Evolutionary conservation across 140 eudicot genomes (phyloP), one percentile per base, ranked within the genome.

Genomic region (Bidens hawaiensis): DNA sequence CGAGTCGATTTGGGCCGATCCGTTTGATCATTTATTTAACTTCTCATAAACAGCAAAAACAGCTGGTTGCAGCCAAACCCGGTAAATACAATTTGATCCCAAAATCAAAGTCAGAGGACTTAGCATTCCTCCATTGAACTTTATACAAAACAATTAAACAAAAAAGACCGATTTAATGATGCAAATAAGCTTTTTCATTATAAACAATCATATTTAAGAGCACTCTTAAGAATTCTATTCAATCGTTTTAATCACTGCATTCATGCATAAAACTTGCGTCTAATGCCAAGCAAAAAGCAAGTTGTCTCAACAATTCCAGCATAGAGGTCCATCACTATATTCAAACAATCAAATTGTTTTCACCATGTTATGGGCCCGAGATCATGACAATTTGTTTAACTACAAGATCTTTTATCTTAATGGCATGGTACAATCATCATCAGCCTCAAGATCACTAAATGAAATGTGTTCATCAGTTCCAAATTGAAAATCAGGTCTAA

Each of bases 391-490:
- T 30, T 30, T 17, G 14, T 30, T 46, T 16, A 15, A 46, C 14
- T 17, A 46, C 24, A 42, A 51, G 25, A 42, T 24, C 43, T 85
- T 85, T 18, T 80, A 61, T 85, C 75, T 85, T 13, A 74, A 5
- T 18, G 91, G 86, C 80, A 78, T 27, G 36, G 75, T 74, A 71
- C 76, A 30, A 43, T 81, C 95, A 71, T 73, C 73, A 66, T 85
- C 36, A 24, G 30, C 85, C 62, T 86, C 97, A 31, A 90, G 88
- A 83, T 90, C 97, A 75, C 95, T 90, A 65, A 90, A 90, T 4
- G 97, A 81, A 30, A 90, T 86, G 27, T 90, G 90, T 30, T 90
- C 97, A 5, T 81, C 90, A 34, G 76, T 72, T 70, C 73, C 78
- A 24, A 76, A 17, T 46, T 66, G 31, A 50, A 72, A 69, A 34